Evolutionary conservation across 176 grass and related monocot species (phyloP), one percentile per base, ranked within the genome.

Genomic region (Eragrostis nindensis): DNA sequence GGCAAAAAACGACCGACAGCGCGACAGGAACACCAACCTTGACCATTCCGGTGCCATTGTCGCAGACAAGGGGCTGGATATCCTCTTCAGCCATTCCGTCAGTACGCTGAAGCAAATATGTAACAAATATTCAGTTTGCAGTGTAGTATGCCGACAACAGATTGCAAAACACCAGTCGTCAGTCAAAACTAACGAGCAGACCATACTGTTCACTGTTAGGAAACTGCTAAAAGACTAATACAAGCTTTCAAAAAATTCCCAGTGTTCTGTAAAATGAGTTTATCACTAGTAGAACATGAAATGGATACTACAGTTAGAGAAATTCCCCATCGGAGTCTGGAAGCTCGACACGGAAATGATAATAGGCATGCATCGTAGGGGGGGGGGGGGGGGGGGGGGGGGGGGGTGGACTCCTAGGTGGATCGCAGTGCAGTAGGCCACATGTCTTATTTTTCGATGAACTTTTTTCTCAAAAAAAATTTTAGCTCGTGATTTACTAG

Each of bases 1-100:
- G 5, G 32, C 16, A 41, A 21, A n/a, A n/a, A 83, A 4, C 9
- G 1, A 27, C 68, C 42, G 8, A 50, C 49, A 65, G n/a, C 5
- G 0, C 12, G 62, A 63, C 43, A 38, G n/a, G n/a, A n/a, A 25
- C 78, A 83, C 73, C 4, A 62, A 97, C 93, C 93, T 97, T 97
- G 68, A 93, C 93, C 93, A 97, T 97, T 83, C 93, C 93, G 5
- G 93, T 97, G 36, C 93, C 93, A 80, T 97, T 97, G 86, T 97
- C 93, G 8, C 93, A 97, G 45, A 97, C 93, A 80, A 97, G 76
- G 10, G 93, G 90, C 71, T 91, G 90, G 61, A 97, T 70, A 73
- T 97, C 93, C 71, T 97, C 93, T 63, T 97, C 93, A 61, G 93
- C 87, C 93, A 97, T 97, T 74, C 47, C 74, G n/a, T 50, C 72